Base-by-base conservation (phyloP, 805 yeast genomes). In the Zygoascus bituminiphila region DNA sequence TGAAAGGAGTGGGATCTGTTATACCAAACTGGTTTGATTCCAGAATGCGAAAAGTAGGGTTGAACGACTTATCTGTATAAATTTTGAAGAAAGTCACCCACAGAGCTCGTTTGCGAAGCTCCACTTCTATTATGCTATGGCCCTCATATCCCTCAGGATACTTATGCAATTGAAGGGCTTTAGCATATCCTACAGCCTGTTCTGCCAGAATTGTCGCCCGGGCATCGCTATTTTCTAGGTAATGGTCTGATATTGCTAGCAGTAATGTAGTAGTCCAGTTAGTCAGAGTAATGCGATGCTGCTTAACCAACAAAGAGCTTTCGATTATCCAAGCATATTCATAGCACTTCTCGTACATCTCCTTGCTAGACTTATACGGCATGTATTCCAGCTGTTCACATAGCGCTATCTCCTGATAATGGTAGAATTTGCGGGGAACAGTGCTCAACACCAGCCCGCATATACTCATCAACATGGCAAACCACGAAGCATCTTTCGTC, bases 71-170 rank as follows among this genome's bases (percentile, higher is more conserved):
- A 12, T 12, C 10, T 12, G 10, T 12, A 29, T 15, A 29, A 15
- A 29, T 29, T 12, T 29, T 12, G 38, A 46, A 50, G 29, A 47
- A 50, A 12, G 22, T 24, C 29, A 50, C 19, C 53, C 53, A 50
- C 22, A 50, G 23, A 24, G 46, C 41, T 23, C 53, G 25, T 24
- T 50, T 50, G 10, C 53, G 40, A 12, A 50, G 50, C 43, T 50
- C 50, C 2, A 22, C 29, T 31, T 50, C 50, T 24, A 50, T 43
- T n/a, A 15, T 20, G 15, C 43, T 44, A 2, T 44, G 39, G 4
- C 47, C 53, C 1, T 17, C 26, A 31, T 50, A 50, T 1, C 50
- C 53, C 15, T 39, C 50, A 17, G 53, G 53, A 39, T 44, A 50
- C 25, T 19, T 39, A 33, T 46, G 46, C 10, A 40, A 35, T 15